phyloP scores from a whole-genome alignment of 1,284 basidiomycete species.

The Irpex sp. region DNA sequence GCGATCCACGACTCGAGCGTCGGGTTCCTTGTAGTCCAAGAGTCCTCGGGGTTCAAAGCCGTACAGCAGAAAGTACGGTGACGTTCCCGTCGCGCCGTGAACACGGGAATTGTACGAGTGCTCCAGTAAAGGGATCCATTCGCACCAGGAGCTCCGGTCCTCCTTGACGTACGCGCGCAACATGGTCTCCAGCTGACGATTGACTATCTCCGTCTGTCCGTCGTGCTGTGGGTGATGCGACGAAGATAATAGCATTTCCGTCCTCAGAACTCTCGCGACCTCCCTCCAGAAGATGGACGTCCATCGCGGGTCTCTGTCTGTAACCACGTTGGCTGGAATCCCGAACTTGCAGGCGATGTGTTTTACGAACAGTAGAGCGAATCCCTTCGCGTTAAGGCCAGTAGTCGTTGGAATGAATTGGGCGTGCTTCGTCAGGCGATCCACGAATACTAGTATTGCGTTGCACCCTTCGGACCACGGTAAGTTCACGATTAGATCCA shows the following conservation, averaged over 20 bases:
- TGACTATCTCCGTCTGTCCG: slow-evolving; percentile 16
- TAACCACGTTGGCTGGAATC: slow-evolving; percentile 20
- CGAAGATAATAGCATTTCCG: slow-evolving; percentile 18
- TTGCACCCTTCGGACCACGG: not conserved
- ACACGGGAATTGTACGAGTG: not conserved
- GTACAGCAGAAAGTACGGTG: too few species aligned
- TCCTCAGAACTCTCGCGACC: slow-evolving; percentile 7
- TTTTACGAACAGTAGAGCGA: slow-evolving; percentile 16
- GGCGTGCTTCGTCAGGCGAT: too few species aligned
- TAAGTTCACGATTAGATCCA: not conserved
- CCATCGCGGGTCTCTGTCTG: slow-evolving; percentile 24
- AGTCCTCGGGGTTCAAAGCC: too few species aligned
- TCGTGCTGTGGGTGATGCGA: slow-evolving; percentile 19
- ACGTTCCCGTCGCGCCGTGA: too few species aligned
- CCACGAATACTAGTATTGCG: not conserved
- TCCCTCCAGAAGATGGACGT: slow-evolving; percentile 21
- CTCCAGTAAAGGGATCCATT: not conserved
- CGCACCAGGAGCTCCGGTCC: not conserved
- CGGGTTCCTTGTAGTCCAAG: too few species aligned
- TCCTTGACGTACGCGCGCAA: not conserved
- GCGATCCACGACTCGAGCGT: too few species aligned
- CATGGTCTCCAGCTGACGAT: slow-evolving; percentile 11
- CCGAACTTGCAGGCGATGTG: slow-evolving; percentile 17
- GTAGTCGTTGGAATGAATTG: slow-evolving; percentile 14
- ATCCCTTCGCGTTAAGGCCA: slow-evolving; percentile 6